Conservation (phyloP, 768 basidiomycete species). For the Suillus plorans region DNA sequence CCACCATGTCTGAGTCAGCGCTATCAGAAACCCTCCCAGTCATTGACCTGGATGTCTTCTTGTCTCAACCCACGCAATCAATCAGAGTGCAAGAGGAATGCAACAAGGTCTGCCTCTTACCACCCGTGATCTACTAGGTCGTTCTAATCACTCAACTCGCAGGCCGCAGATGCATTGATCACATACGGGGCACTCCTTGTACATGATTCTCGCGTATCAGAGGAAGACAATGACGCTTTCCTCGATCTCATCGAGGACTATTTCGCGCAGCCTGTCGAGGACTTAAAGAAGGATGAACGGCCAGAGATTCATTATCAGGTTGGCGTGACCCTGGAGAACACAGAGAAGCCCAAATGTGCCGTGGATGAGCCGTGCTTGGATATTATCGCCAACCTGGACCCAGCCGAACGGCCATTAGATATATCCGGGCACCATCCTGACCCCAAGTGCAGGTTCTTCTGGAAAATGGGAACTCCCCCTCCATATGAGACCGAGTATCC, state of each 20-base stretch:
- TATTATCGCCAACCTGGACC: conserved; percentile 76
- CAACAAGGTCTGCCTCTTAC: conserved; percentile 46
- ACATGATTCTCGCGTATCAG: conserved; percentile 81
- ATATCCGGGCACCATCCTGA: conserved; percentile 78
- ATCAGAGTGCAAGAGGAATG: conserved; percentile 58
- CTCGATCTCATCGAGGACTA: conserved; percentile 93
- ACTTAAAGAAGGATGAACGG: conserved; percentile 72
- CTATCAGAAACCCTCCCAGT: conserved; percentile 61
- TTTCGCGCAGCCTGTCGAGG: conserved; percentile 68
- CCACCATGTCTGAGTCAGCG: conserved; percentile 35
- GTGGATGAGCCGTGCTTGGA: conserved; percentile 78
- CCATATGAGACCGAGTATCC: conserved; percentile 82
- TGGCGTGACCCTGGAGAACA: conserved; percentile 95
- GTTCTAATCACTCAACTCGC: conserved; percentile 1
- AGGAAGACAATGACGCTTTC: conserved; percentile 78
- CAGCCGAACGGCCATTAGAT: conserved; percentile 82
- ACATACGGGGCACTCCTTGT: conserved; percentile 85
- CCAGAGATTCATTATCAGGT: conserved; percentile 90
- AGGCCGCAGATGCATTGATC: conserved; percentile 84
- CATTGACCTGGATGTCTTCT: conserved; percentile 76
- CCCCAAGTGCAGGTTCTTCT: conserved; percentile 95
- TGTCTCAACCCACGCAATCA: conserved; percentile 44
- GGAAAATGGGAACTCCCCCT: conserved; percentile 74
- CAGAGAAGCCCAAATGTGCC: conserved; percentile 88
- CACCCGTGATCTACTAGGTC: conserved; percentile 2